Percentiles rank a stretch among this genome's conserved stretches.
phyloP scores from a whole-genome alignment of 306 rosid species.

The Cucurbita argyrosperma region DNA sequence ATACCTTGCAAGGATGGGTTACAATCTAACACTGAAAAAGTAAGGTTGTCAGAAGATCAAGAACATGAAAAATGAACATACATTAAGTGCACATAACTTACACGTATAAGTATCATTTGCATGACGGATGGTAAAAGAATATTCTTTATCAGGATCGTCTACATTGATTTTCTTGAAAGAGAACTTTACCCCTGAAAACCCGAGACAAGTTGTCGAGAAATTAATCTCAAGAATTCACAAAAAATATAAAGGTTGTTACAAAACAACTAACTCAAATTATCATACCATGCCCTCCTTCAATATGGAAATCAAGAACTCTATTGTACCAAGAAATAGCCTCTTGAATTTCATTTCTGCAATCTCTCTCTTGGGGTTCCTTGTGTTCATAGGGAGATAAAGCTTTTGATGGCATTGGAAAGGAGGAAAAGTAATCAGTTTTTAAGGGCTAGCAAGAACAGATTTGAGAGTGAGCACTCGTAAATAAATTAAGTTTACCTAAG shows the following conservation, averaged over 20 bases:
- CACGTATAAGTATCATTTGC: conserved; percentile 48
- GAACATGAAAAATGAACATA: not conserved
- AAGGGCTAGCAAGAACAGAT: too few relatives aligned
- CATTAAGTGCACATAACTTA: conserved; percentile 24
- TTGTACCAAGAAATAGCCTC: conserved; percentile 78
- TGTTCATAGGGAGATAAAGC: conserved; percentile 45
- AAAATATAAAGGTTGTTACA: not conserved
- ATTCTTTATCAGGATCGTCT: conserved; percentile 46
- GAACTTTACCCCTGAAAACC: conserved; percentile 55
- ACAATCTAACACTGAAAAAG: conserved; percentile 55
- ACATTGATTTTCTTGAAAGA: conserved; percentile 48
- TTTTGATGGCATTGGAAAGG: conserved; percentile 1
- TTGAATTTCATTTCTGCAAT: conserved; percentile 29
- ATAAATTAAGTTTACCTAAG: conserved; percentile 22
- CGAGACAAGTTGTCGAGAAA: conserved; percentile 6
- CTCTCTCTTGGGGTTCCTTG: conserved; percentile 20
- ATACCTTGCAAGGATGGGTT: conserved; percentile 41
- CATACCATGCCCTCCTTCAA: conserved; percentile 85
- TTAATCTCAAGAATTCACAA: not conserved
- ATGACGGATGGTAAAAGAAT: conserved; percentile 46
- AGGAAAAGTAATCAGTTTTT: not conserved
- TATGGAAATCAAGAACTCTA: conserved; percentile 55
- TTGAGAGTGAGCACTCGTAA: too few relatives aligned
- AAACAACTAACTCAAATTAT: not conserved
- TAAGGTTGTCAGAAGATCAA: not conserved